These are phyloP conservation scores for Globisporangium nunn DNA, from an alignment of 352 stramenopile species.

Conservation along the genomic window DNA sequence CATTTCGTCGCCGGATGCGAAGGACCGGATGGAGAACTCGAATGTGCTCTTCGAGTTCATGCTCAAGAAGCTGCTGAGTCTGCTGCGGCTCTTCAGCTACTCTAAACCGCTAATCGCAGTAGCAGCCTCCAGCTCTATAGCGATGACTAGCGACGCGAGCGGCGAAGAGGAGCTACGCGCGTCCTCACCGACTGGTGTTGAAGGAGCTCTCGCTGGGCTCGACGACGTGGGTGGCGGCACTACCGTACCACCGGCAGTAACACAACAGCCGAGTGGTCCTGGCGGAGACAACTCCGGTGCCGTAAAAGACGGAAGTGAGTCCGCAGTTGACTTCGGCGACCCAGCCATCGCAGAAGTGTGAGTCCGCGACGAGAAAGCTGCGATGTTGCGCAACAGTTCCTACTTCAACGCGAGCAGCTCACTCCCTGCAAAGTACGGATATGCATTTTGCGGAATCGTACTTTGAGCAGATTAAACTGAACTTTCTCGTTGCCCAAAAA, in stretches of 20 bases:
- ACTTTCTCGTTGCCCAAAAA: background rate
- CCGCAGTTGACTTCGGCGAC: background rate
- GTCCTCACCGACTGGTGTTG: background rate
- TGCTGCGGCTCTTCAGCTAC: slow-evolving; percentile 71
- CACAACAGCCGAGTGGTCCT: background rate
- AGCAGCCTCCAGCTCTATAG: background rate
- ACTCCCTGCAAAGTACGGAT: background rate
- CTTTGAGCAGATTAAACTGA: background rate
- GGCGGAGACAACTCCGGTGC: background rate
- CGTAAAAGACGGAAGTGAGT: slow-evolving; percentile 1
- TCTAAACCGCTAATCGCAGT: slow-evolving; percentile 32
- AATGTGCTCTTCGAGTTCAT: slow-evolving; percentile 80
- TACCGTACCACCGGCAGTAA: background rate
- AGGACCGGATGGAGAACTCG: slow-evolving; percentile 69
- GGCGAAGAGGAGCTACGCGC: slow-evolving; percentile 3
- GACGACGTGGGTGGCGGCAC: background rate
- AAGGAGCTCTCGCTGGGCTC: slow-evolving; percentile 1
- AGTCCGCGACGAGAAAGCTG: background rate
- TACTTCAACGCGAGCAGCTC: background rate
- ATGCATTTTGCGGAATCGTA: background rate
- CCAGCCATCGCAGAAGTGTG: background rate
- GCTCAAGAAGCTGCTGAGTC: slow-evolving; percentile 57
- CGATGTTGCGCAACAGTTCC: too few relatives aligned
- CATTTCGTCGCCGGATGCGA: slow-evolving; percentile 57
- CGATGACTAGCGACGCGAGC: background rate